Conservation (phyloP, 2,329 filamentous ascomycete genomes). For the Teratosphaeria viscida region DNA sequence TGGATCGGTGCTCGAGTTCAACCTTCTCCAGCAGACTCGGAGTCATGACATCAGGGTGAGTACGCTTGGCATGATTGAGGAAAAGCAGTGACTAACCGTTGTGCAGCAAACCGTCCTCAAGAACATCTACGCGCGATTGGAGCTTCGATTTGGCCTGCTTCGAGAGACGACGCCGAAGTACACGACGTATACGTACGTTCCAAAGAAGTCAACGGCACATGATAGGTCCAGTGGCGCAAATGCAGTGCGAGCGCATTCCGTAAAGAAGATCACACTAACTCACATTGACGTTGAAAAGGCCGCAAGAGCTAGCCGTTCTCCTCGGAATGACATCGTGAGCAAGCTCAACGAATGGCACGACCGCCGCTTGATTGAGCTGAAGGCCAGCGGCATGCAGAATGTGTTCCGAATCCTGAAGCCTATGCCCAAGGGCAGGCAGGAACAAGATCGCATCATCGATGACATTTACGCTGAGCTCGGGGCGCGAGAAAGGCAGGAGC, state of each 20-base stretch:
- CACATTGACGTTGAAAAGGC: conserved; percentile 41
- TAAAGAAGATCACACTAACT: conserved; percentile 35
- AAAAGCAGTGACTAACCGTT: conserved; percentile 30
- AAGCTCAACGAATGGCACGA: conserved; percentile 48
- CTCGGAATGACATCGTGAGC: conserved; percentile 40
- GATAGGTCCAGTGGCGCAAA: not conserved
- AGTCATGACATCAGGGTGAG: not conserved
- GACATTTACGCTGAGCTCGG: conserved; percentile 43
- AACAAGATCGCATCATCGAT: conserved; percentile 37
- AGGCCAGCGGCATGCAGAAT: conserved; percentile 42
- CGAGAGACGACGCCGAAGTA: conserved; percentile 50
- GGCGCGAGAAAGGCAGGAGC: conserved; percentile 43
- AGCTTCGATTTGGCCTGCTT: conserved; percentile 47
- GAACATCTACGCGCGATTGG: conserved; percentile 50
- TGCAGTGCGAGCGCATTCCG: conserved; percentile 26
- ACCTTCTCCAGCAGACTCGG: conserved; percentile 26
- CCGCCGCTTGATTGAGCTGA: conserved; percentile 39
- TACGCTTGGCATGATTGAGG: not conserved
- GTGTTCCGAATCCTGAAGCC: conserved; percentile 42
- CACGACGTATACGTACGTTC: conserved; percentile 33
- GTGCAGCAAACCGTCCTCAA: conserved; percentile 31
- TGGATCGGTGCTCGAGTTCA: conserved; percentile 33
- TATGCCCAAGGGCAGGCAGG: conserved; percentile 34
- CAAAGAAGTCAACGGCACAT: not conserved
- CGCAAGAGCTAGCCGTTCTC: conserved; percentile 16